Conservation (phyloP, 345 rosid genomes). For the Gossypium raimondii region DNA sequence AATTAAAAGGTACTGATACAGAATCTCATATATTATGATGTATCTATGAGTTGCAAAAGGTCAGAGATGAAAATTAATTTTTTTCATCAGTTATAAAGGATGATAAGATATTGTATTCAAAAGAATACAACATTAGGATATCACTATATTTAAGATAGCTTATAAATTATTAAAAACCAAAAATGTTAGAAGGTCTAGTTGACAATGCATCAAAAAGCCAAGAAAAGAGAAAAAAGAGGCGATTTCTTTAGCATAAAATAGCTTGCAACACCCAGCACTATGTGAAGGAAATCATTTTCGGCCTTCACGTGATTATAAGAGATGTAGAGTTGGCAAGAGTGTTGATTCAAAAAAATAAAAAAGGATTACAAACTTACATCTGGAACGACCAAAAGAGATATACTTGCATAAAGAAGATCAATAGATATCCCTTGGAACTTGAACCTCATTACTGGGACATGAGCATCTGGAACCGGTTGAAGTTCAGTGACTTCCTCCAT, state of each 20-base stretch:
- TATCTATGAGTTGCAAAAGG: not conserved
- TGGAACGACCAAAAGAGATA: conserved; percentile 73
- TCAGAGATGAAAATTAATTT: not conserved
- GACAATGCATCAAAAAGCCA: not conserved
- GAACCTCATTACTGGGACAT: conserved; percentile 95
- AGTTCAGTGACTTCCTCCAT: conserved; percentile 85
- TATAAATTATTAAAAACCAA: not conserved
- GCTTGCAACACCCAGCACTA: not conserved
- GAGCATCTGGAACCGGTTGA: conserved; percentile 95
- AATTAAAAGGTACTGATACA: not conserved
- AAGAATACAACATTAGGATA: not conserved
- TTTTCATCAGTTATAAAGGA: not conserved
- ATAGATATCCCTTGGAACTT: conserved; percentile 85
- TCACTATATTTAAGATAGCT: not conserved
- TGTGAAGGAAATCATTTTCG: conserved; percentile 7
- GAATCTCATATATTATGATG: not conserved
- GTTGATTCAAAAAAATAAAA: not conserved
- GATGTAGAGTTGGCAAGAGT: not conserved
- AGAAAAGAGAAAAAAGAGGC: not conserved
- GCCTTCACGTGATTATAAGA: not conserved
- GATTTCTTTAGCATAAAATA: not conserved
- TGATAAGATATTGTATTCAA: not conserved
- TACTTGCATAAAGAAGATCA: conserved; percentile 93
- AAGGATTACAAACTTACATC: conserved; percentile 43
- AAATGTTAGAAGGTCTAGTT: not conserved